Evolutionary conservation across 495 filamentous ascomycete genomes (phyloP).

Genomic region (Gamarada debralockiae): DNA sequence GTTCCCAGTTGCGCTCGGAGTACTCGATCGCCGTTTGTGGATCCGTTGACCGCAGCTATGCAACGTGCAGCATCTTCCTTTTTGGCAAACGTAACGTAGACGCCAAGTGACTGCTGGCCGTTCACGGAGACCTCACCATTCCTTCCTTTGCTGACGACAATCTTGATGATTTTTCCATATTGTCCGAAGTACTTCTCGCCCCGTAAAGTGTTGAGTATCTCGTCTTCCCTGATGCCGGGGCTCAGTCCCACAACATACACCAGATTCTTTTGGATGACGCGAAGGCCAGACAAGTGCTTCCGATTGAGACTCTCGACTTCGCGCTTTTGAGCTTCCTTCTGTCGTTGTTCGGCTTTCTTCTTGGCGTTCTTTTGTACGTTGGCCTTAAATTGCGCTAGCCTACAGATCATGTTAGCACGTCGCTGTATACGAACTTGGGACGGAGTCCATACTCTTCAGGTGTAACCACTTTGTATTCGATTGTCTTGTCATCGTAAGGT

Average conservation of each 20-base stretch:
- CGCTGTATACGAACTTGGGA: background rate
- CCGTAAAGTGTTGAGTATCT: conserved; percentile 80
- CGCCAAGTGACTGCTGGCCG: conserved; percentile 72
- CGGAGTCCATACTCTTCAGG: conserved; percentile 73
- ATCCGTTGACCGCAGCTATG: conserved; percentile 88
- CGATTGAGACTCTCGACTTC: conserved; percentile 93
- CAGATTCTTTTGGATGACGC: conserved; percentile 96
- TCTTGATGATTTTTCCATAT: conserved; percentile 97
- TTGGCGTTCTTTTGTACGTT: conserved; percentile 87
- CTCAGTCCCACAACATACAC: conserved; percentile 96
- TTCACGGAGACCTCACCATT: conserved; percentile 60
- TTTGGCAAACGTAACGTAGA: conserved; percentile 93
- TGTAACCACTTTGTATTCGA: conserved; percentile 91
- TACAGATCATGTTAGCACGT: conserved; percentile 28
- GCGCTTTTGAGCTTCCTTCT: conserved; percentile 92
- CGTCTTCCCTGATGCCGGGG: conserved; percentile 86
- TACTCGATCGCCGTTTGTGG: conserved; percentile 80
- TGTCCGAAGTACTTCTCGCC: conserved; percentile 93
- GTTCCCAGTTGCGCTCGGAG: conserved; percentile 93
- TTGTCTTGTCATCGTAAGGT: conserved; percentile 92
- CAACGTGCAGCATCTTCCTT: conserved; percentile 84
- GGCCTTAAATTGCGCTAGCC: conserved; percentile 66
- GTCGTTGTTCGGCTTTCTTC: conserved; percentile 83
- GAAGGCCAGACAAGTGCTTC: conserved; percentile 89
- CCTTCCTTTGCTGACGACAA: conserved; percentile 89